Percentiles rank a stretch among this genome's conserved stretches.
These are phyloP conservation scores for Gossypium turneri DNA, from an alignment of 345 rosid genomes.

Conservation along the genomic window DNA sequence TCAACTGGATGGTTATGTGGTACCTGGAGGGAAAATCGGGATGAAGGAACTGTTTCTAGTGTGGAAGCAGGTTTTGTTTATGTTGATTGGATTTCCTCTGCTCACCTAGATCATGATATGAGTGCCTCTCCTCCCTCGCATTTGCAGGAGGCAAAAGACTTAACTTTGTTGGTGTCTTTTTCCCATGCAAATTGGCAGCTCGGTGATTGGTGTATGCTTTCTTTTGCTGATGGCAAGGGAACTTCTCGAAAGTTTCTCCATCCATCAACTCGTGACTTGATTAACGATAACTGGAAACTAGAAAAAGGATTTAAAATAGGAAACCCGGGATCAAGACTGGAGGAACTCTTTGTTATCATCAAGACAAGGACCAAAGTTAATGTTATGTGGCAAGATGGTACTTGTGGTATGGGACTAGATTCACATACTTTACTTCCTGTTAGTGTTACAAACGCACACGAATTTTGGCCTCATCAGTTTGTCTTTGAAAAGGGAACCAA, in stretches of 20 bases:
- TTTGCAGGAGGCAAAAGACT: conserved; percentile 48
- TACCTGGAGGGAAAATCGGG: conserved; percentile 54
- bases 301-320: conserved; percentile 38
- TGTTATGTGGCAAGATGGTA: conserved; percentile 87
- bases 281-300: conserved; percentile 19
- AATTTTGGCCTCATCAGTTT: conserved; percentile 90
- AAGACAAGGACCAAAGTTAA: conserved; percentile 65
- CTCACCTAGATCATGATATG: conserved; percentile 28
- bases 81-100: conserved; percentile 82
- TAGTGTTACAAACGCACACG: conserved; percentile 58
- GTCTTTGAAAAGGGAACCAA: conserved; percentile 57
- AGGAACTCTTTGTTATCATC: conserved; percentile 50
- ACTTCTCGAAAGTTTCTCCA: conserved; percentile 22
- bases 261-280: conserved; percentile 21
- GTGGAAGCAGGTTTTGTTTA: conserved; percentile 63
- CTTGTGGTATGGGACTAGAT: conserved; percentile 47
- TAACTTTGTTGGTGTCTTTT: conserved; percentile 60
- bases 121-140: conserved; percentile 44
- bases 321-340: conserved; percentile 23
- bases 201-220: conserved; percentile 90
- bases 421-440: conserved; percentile 60
- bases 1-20: conserved; percentile 79
- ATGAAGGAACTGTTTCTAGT: conserved; percentile 60
- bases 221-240: conserved; percentile 30
- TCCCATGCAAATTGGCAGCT: conserved; percentile 83